Conservation (phyloP, 257 asterid genomes). For the Penstemon eatonii region DNA sequence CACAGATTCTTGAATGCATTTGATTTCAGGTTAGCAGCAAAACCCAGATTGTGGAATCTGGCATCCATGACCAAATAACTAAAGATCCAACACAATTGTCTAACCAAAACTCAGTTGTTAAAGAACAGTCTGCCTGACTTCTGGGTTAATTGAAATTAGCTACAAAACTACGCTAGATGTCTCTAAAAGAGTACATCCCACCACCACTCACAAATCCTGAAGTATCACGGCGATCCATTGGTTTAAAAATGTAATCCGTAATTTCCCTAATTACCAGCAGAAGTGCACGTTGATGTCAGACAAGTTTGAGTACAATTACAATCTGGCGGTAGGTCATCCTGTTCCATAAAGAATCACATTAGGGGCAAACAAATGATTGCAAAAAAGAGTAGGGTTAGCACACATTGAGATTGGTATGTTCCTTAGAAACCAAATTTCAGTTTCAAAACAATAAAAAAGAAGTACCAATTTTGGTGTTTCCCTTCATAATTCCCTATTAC, state of each 20-base stretch:
- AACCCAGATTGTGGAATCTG: slow-evolving; percentile 63
- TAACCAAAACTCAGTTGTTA: slow-evolving; percentile 46
- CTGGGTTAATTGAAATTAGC: slow-evolving; percentile 56
- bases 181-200: slow-evolving; percentile 62
- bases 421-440: slow-evolving; percentile 3
- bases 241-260: slow-evolving; percentile 20
- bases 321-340: slow-evolving; percentile 50
- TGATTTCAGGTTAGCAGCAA: slow-evolving; percentile 64
- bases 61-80: slow-evolving; percentile 70
- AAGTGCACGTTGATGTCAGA: slow-evolving; percentile 30
- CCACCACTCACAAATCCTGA: slow-evolving; percentile 99
- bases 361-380: slow-evolving; percentile 11
- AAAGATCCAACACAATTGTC: slow-evolving; percentile 41
- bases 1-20: slow-evolving; percentile 65
- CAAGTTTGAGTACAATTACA: slow-evolving; percentile 27
- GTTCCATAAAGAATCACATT: slow-evolving; percentile 32
- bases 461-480: not conserved
- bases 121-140: slow-evolving; percentile 84
- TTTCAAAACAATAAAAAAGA: slow-evolving; percentile 4
- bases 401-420: slow-evolving; percentile 10
- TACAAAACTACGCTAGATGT: slow-evolving; percentile 58
- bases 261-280: slow-evolving; percentile 36
- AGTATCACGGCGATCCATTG: slow-evolving; percentile 94
- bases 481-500: slow-evolving; percentile 1
- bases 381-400: slow-evolving; percentile 11